Conservation (phyloP, 305 asterid species). For the Fraxinus dipetala region DNA sequence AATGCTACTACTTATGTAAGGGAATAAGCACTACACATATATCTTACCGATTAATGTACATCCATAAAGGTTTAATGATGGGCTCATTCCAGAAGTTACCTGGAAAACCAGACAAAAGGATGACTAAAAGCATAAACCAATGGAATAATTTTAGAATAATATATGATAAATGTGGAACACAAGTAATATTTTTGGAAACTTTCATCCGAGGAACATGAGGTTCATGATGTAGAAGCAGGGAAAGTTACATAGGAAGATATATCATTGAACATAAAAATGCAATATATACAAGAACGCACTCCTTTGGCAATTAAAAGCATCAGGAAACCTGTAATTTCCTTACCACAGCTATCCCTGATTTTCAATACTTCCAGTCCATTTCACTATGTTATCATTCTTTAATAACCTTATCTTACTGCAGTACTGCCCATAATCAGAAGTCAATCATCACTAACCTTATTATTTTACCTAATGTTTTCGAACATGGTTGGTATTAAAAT, state of each 20-base stretch:
- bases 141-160: background rate
- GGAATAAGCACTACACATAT: background rate
- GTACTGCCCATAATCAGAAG: background rate
- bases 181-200: background rate
- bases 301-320: background rate
- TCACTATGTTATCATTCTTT: background rate
- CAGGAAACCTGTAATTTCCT: background rate
- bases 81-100: conserved; percentile 98
- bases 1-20: background rate
- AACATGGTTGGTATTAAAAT: background rate
- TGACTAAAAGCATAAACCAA: conserved; percentile 4
- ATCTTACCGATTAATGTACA: conserved; percentile 75
- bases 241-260: background rate
- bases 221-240: background rate
- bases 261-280: background rate
- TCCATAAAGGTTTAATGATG: conserved; percentile 73
- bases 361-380: background rate
- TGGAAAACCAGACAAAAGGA: conserved; percentile 26
- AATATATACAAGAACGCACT: background rate
- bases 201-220: background rate
- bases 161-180: background rate
- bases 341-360: background rate
- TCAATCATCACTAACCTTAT: background rate
- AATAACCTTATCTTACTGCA: background rate
- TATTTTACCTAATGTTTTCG: background rate